Percentiles rank a stretch among this genome's conserved stretches.
These are phyloP conservation scores for Zarea fungicola DNA, from an alignment of 2,329 filamentous ascomycete species.

Conservation along the genomic window DNA sequence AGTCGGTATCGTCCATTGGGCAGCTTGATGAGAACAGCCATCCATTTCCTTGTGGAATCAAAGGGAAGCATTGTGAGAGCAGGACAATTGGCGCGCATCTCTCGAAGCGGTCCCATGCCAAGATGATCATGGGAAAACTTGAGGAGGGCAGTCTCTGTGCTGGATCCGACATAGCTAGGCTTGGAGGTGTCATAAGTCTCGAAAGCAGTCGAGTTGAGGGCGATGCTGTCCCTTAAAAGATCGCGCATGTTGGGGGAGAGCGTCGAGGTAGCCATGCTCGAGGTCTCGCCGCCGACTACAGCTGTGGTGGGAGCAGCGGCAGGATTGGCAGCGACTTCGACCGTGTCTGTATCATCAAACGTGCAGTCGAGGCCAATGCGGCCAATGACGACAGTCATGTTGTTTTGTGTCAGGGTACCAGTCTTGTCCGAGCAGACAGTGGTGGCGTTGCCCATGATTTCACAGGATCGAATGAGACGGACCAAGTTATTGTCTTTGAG, in stretches of 20 bases:
- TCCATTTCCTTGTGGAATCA: conserved; percentile 50
- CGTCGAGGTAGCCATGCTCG: conserved; percentile 24
- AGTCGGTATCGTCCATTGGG: conserved; percentile 42
- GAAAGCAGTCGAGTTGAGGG: conserved; percentile 49
- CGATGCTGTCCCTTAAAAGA: conserved; percentile 35
- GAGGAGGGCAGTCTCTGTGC: conserved; percentile 50
- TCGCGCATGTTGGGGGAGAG: conserved; percentile 30
- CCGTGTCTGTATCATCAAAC: conserved; percentile 32
- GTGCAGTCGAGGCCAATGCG: conserved; percentile 40
- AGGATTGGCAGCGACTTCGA: conserved; percentile 16
- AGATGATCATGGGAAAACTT: conserved; percentile 46
- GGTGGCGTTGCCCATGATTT: conserved; percentile 61
- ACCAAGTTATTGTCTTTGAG: conserved; percentile 59
- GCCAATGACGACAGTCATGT: conserved; percentile 56
- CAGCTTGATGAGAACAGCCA: conserved; percentile 49
- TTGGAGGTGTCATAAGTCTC: conserved; percentile 37
- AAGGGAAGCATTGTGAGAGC: conserved; percentile 48
- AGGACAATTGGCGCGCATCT: conserved; percentile 42
- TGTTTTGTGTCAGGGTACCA: conserved; percentile 59
- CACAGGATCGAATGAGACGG: conserved; percentile 52
- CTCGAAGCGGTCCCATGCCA: conserved; percentile 38
- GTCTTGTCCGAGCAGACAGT: conserved; percentile 63
- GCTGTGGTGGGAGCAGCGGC: conserved; percentile 19
- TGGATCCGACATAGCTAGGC: conserved; percentile 45
- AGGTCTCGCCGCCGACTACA: conserved; percentile 23